Evolutionary conservation across 2,329 filamentous ascomycete species (phyloP), one percentile per base, ranked within the genome.

Genomic region (Shiraia sp.): DNA sequence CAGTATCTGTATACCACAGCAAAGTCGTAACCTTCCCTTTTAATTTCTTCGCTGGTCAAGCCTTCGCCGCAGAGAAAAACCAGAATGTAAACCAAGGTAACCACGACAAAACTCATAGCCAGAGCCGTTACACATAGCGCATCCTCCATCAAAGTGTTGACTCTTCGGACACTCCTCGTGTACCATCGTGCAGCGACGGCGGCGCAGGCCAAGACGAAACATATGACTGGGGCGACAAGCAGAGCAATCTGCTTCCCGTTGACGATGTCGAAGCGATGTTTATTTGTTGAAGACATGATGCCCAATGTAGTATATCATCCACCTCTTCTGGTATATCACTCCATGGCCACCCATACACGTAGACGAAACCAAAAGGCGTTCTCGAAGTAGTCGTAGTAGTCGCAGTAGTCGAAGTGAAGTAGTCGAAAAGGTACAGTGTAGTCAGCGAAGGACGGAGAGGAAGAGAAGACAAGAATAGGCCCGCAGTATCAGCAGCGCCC

Each of bases 101-200:
- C 47, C 2, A 57, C 46, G 25, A 49, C 36, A 25, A 51, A 47
- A 26, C 51, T 51, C 42, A 53, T 55, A 28, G 40, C 40, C 53
- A 57, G 32, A 30, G 43, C 49, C 35, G 44, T 43, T 35, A 53
- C 14, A 44, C 53, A 55, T 15, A 57, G 34, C 15, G 38, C 32
- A 40, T 55, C 53, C 34, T 57, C 49, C 10, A 36, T 36, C 32
- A 53, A 32, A 5, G 49, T 53, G 26, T 55, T 57, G 42, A 55
- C 38, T 16, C 51, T 45, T 26, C 51, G 47, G n/a, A 47, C 40
- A 17, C 49, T 49, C 30, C 53, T 40, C 9, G 51, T 49, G 29
- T 54, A 47, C 53, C 53, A 57, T 53, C 53, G 46, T 35, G 42
- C 37, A 7, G 47, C 45, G 4, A 57, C 49, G n/a, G 45, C 47